A percentile compares a stretch with the other conserved stretches of the same genome.
phyloP scores from a whole-genome alignment of 2,329 filamentous ascomycete species.

The Venturia asperata region DNA sequence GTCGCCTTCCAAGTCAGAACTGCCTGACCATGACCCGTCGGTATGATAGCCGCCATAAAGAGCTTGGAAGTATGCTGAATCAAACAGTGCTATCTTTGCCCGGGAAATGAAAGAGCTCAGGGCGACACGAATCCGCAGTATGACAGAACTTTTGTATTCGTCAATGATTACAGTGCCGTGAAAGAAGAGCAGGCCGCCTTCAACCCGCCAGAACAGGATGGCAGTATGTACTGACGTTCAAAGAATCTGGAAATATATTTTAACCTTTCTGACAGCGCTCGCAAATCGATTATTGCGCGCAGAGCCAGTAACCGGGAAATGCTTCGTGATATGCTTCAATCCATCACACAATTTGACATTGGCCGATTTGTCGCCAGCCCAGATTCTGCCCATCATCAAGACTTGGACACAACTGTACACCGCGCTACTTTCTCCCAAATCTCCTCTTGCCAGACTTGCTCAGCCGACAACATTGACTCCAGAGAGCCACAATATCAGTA shows the following conservation, averaged over 20 bases:
- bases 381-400: slow-evolving; percentile 77
- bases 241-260: not conserved
- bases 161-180: slow-evolving; percentile 96
- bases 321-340: slow-evolving; percentile 94
- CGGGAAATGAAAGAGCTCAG: slow-evolving; percentile 79
- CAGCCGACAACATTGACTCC: slow-evolving; percentile 32
- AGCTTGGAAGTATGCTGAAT: slow-evolving; percentile 15
- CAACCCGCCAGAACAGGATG: slow-evolving; percentile 43
- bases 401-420: slow-evolving; percentile 91
- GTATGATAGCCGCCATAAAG: slow-evolving; percentile 22
- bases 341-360: slow-evolving; percentile 85
- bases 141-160: slow-evolving; percentile 80
- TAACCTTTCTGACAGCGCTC: slow-evolving; percentile 47
- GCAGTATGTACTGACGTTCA: slow-evolving; percentile 35
- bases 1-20: slow-evolving; percentile 39
- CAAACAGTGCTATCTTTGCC: slow-evolving; percentile 81
- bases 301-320: slow-evolving; percentile 84
- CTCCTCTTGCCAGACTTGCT: slow-evolving; percentile 50
- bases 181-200: slow-evolving; percentile 90
- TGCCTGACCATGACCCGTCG: slow-evolving; percentile 70
- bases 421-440: slow-evolving; percentile 66
- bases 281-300: slow-evolving; percentile 72
- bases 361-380: slow-evolving; percentile 70
- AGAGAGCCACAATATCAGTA: slow-evolving; percentile 40
- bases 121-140: slow-evolving; percentile 85